phyloP scores from a whole-genome alignment of 164 flowering plant genomes.

The Taxillus chinensis region DNA sequence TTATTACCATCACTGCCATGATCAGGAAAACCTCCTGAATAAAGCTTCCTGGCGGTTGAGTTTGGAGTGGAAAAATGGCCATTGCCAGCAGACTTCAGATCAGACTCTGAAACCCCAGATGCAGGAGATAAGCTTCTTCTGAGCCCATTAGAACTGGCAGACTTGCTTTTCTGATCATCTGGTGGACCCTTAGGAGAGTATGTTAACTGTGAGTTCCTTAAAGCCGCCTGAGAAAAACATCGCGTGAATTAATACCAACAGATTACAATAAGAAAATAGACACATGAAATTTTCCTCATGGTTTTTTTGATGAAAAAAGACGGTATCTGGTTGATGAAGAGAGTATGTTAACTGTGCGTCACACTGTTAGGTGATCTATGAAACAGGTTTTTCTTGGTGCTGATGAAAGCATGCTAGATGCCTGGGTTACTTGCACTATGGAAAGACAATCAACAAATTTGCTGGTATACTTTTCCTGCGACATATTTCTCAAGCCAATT shows the following conservation, averaged over 20 bases:
- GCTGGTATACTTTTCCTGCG: no score
- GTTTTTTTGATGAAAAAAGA: no score
- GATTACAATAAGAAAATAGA: no score
- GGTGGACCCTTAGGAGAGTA: slow-evolving; percentile 20
- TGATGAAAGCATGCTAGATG: no score
- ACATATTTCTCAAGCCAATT: no score
- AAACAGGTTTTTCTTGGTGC: no score
- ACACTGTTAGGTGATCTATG: no score
- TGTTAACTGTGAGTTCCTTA: slow-evolving; percentile 25
- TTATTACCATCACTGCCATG: slow-evolving; percentile 14
- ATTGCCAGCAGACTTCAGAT: slow-evolving; percentile 12
- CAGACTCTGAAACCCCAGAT: slow-evolving; percentile 12
- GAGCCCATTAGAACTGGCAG: slow-evolving; percentile 22
- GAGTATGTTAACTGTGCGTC: no score
- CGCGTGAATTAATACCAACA: background rate
- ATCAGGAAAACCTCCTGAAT: slow-evolving; percentile 18
- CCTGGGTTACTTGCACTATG: no score
- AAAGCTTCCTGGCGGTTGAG: slow-evolving; percentile 27
- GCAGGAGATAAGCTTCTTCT: slow-evolving; percentile 32
- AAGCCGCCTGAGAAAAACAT: slow-evolving; percentile 21
- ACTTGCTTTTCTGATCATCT: slow-evolving; percentile 25
- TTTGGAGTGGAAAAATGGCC: slow-evolving; percentile 22
- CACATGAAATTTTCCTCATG: no score
- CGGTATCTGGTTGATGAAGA: no score
- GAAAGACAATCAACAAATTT: no score